Evolutionary conservation across 1,284 basidiomycete genomes (phyloP).

Genomic region (Microbotryomycetes sp.): DNA sequence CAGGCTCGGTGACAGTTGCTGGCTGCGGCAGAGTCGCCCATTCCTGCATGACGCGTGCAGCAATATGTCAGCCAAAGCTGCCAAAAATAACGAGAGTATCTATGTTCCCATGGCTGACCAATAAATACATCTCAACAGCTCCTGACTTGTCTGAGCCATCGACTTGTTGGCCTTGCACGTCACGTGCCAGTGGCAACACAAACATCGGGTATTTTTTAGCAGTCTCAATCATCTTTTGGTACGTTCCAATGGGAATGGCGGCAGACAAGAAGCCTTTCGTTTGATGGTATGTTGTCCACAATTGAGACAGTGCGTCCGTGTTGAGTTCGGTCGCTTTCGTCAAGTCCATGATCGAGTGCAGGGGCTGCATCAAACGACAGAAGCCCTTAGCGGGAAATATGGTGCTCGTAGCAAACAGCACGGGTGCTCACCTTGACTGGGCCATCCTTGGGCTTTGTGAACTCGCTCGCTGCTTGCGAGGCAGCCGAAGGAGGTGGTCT

Average conservation of each 20-base stretch:
- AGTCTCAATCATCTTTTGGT: constrained; percentile 59
- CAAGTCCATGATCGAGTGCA: constrained; percentile 72
- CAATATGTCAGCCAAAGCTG: not conserved
- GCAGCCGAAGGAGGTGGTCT: not conserved
- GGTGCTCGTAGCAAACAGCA: not conserved
- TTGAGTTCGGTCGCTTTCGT: constrained; percentile 66
- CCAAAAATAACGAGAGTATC: too few relatives aligned
- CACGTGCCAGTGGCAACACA: constrained; percentile 66
- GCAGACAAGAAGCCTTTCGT: constrained; percentile 78
- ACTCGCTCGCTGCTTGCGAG: not conserved
- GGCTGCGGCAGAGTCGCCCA: constrained; percentile 48
- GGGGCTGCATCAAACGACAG: constrained; percentile 51
- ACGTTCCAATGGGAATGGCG: constrained; percentile 63
- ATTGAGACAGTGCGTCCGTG: constrained; percentile 60
- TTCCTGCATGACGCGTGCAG: constrained; percentile 23
- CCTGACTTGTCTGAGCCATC: constrained; percentile 43
- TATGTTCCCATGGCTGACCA: too few relatives aligned
- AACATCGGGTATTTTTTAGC: constrained; percentile 65
- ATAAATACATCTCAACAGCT: constrained; percentile 76
- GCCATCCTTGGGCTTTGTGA: not conserved
- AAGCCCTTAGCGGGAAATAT: not conserved
- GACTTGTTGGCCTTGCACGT: constrained; percentile 38
- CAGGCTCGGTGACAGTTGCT: constrained; percentile 37
- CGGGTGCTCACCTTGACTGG: constrained; percentile 26
- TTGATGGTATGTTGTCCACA: constrained; percentile 87